Percentiles rank a stretch among this genome's conserved stretches.
These are phyloP conservation scores for Termitomyces titanicus DNA, from an alignment of 768 basidiomycete genomes.

Conservation along the genomic window DNA sequence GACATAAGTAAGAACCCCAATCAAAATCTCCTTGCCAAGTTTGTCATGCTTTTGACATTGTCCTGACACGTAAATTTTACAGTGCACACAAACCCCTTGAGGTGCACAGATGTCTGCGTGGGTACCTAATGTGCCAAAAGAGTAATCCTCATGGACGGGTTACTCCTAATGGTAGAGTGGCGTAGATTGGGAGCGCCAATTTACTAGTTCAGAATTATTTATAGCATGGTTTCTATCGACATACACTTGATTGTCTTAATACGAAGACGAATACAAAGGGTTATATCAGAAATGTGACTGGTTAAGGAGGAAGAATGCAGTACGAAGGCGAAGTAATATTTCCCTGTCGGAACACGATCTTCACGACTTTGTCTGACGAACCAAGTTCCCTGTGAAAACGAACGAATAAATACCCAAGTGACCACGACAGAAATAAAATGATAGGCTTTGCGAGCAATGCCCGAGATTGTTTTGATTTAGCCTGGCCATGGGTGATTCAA, in stretches of 20 bases:
- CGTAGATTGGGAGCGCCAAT: not conserved
- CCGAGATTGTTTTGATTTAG: slow-evolving; percentile 10
- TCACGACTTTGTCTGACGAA: slow-evolving; percentile 14
- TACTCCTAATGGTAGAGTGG: not conserved
- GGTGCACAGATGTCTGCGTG: not conserved
- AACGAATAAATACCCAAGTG: slow-evolving; percentile 42
- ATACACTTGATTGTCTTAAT: slow-evolving; percentile 34
- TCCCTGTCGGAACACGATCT: slow-evolving; percentile 12
- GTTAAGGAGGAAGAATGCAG: slow-evolving; percentile 5
- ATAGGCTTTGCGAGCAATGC: slow-evolving; percentile 13
- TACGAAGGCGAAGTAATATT: slow-evolving; percentile 14
- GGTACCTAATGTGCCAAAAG: not conserved
- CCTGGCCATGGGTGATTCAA: slow-evolving; percentile 4
- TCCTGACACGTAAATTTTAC: not conserved
- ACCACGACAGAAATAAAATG: slow-evolving; percentile 25
- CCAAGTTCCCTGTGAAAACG: slow-evolving; percentile 27
- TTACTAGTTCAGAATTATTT: slow-evolving; percentile 16
- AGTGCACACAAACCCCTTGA: not conserved
- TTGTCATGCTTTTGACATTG: not conserved
- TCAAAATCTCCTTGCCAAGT: not conserved
- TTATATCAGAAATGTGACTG: slow-evolving; percentile 12
- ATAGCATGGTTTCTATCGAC: slow-evolving; percentile 33
- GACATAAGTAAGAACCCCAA: too few species aligned
- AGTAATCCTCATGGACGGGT: not conserved
- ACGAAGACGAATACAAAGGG: slow-evolving; percentile 32